Evolutionary conservation across 169 alveolate species (phyloP).

Genomic region (Eimeria acervulina): DNA sequence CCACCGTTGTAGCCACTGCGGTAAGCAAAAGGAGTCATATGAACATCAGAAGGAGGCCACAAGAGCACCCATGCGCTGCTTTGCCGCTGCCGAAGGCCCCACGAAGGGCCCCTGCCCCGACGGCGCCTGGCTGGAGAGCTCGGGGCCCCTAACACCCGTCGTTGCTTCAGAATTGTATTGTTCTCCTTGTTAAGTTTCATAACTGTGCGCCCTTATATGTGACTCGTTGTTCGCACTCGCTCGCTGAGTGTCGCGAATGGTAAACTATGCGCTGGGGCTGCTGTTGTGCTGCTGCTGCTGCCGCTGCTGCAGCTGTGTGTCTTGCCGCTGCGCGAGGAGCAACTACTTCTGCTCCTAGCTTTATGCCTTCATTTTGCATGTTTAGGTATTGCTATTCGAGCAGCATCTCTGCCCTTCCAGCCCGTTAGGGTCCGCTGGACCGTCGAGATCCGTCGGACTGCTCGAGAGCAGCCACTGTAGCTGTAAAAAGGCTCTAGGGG

Average conservation of each 20-base stretch:
- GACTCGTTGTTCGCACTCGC: background rate
- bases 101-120: conserved; percentile 41
- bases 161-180: background rate
- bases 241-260: background rate
- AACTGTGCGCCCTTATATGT: background rate
- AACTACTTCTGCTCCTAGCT: background rate
- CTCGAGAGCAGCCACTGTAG: background rate
- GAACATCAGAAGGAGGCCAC: conserved; percentile 12
- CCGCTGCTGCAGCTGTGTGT: background rate
- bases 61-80: background rate
- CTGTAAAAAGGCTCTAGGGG: background rate
- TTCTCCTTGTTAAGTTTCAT: background rate
- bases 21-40: background rate
- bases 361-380: background rate
- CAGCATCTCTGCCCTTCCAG: background rate
- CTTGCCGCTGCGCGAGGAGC: background rate
- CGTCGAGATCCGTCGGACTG: background rate
- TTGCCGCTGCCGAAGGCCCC: conserved; percentile 34
- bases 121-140: background rate
- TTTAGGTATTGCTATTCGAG: background rate
- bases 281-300: conserved; percentile 18
- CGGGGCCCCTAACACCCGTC: background rate
- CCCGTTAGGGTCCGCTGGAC: background rate
- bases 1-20: background rate
- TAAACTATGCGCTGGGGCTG: background rate